Evolutionary conservation across 352 stramenopile species (phyloP).

Genomic region (Phytophthora lateralis): DNA sequence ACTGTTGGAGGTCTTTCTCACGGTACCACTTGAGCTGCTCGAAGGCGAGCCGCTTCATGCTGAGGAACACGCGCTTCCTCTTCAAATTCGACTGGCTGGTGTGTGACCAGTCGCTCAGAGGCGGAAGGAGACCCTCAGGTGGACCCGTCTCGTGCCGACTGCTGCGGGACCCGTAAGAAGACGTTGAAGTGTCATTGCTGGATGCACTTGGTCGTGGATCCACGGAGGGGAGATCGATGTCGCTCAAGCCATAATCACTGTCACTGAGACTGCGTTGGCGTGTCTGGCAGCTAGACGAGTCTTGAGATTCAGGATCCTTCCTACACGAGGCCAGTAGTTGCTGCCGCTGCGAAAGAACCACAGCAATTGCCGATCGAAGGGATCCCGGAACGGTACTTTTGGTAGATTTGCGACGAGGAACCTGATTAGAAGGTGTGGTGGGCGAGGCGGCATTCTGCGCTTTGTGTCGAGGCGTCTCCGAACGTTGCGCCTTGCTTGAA

Average conservation of each 20-base stretch:
- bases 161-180: neutral
- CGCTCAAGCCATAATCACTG: slow-evolving; percentile 16
- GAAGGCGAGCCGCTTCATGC: slow-evolving; percentile 32
- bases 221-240: slow-evolving; percentile 3
- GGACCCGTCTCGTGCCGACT: neutral
- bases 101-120: slow-evolving; percentile 4
- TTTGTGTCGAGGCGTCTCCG: neutral
- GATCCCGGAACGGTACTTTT: slow-evolving; percentile 6
- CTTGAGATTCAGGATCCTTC: neutral
- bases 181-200: neutral
- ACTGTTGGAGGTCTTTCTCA: slow-evolving; percentile 30
- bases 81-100: slow-evolving; percentile 11
- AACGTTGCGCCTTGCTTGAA: neutral
- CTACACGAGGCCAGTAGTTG: slow-evolving; percentile 17
- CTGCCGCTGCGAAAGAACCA: slow-evolving; percentile 27
- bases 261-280: slow-evolving; percentile 9
- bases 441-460: neutral
- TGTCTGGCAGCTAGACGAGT: neutral
- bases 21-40: slow-evolving; percentile 29
- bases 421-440: neutral
- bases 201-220: neutral
- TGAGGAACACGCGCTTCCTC: slow-evolving; percentile 25
- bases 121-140: slow-evolving; percentile 13
- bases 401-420: neutral
- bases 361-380: slow-evolving; percentile 27